Base-by-base conservation (phyloP, 768 basidiomycete species). In the Chiua virens region DNA sequence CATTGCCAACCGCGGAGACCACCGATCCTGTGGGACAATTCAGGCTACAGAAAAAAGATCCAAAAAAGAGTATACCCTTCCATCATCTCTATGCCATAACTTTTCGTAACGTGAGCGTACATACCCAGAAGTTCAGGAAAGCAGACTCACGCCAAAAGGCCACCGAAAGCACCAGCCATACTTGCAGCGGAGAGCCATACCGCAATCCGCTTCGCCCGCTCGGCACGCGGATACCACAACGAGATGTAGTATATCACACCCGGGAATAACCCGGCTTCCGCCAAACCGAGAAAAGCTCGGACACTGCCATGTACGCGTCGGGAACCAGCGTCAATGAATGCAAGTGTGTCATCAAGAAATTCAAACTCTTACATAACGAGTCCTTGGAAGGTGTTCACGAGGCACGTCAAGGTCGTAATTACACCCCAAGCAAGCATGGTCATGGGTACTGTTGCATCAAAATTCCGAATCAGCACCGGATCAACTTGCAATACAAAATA, bases 241-340 rank as follows among this genome's bases (percentile, higher is more conserved):
- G 30, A 30, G 30, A 30, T 30, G 30, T 11, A 30, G 30, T 30
- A 30, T 3, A 30, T 30, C 11, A 13, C 30, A 30, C 9, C 15
- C 4, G 71, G 66, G 45, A 70, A 65, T 20, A 73, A 53, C 34
- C 77, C 76, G 32, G 70, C 73, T 50, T 76, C 77, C 35, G 73
- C 61, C 36, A 75, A 47, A n/a, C 76, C 76, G 17, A 76, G 67
- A 54, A 75, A 71, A 36, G 69, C 18, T 15, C 73, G 64, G 23
- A 62, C 60, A 34, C 67, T 73, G 13, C n/a, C n/a, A n/a, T n/a
- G n/a, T n/a, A n/a, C n/a, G n/a, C n/a, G n/a, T n/a, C n/a, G n/a
- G n/a, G n/a, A n/a, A n/a, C n/a, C n/a, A n/a, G n/a, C n/a, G n/a
- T n/a, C n/a, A n/a, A n/a, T n/a, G n/a, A n/a, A n/a, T n/a, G n/a